Evolutionary conservation across 164 flowering plant genomes (phyloP), one percentile per base, ranked within the genome.

Genomic region (Vitis amurensis): DNA sequence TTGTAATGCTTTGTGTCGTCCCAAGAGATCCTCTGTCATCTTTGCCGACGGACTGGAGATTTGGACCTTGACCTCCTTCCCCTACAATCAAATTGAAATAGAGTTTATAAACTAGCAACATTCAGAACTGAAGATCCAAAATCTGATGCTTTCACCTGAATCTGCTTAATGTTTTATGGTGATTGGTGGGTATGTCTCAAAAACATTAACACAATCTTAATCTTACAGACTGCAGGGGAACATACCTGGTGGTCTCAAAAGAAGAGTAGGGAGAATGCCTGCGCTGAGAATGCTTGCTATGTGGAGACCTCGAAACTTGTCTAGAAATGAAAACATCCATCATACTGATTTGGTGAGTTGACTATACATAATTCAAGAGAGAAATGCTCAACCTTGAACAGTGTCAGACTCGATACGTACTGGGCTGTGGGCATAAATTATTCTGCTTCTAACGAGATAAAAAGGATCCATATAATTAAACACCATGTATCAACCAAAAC

Each of bases 221-320:
- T 56, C 53, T 49, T 64, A 74, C 63, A 63, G 60, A 60, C 51
- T 52, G 69, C 58, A 68, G 15, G 61, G 78, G 63, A 66, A 68
- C 84, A 79, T 89, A 95, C 99, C 99, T 92, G 64, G 81, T 67
- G 50, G 66, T 73, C 76, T 90, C 98, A 79, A 78, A 87, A 95
- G 99, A 92, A 88, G 95, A 87, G 82, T 91, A 87, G 73, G 96
- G 94, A 81, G 97, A 95, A 84, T 92, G 97, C 94, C 90, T 90
- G 94, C 93, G 97, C 83, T 91, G 95, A 75, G 97, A 90, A 78
- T 83, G 93, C 98, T 86, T 92, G 96, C 92, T 89, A 94, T 81
- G 91, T 64, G 99, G 97, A 79, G 99, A 92, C 84, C 93, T 84
- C 91, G 94, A 88, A 87, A 88, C 89, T 79, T 90, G 96, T 95